Evolutionary conservation across 139 green algal genomes (phyloP).

Genomic region (Micractinium conductrix): DNA sequence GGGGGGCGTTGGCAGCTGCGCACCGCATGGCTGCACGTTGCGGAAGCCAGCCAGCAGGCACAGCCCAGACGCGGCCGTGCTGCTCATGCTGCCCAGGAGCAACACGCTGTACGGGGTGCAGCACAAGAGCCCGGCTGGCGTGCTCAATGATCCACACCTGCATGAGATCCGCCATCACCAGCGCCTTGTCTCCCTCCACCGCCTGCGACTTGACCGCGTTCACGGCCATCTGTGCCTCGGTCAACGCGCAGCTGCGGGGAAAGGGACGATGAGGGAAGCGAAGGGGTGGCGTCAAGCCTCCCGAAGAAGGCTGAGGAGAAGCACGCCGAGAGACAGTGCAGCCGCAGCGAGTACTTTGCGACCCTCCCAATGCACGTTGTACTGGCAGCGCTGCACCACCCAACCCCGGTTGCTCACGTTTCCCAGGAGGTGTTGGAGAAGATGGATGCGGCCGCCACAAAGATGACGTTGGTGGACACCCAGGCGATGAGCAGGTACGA

Average conservation of each 20-base stretch:
- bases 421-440: slow-evolving; percentile 32
- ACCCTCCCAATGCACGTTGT: too few relatives aligned
- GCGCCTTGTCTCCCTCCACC: slow-evolving; percentile 46
- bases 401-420: too few relatives aligned
- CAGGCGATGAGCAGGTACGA: slow-evolving; percentile 41
- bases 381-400: too few relatives aligned
- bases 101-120: too few relatives aligned
- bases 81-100: neutral
- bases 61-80: neutral
- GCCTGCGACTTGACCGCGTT: slow-evolving; percentile 38
- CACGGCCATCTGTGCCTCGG: slow-evolving; percentile 33
- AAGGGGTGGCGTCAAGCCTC: too few relatives aligned
- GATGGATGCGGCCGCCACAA: slow-evolving; percentile 11
- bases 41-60: neutral
- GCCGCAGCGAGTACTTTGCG: too few relatives aligned
- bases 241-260: slow-evolving; percentile 26
- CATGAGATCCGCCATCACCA: slow-evolving; percentile 49
- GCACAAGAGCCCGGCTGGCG: too few relatives aligned
- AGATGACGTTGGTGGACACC: slow-evolving; percentile 43
- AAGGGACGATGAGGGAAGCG: too few relatives aligned
- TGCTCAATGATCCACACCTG: neutral
- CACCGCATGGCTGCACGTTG: too few relatives aligned
- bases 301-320: too few relatives aligned
- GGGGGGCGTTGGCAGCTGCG: too few relatives aligned
- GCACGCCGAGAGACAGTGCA: too few relatives aligned